Conservation (phyloP, 2,329 filamentous ascomycete genomes). For the Cladosporium sp. region DNA sequence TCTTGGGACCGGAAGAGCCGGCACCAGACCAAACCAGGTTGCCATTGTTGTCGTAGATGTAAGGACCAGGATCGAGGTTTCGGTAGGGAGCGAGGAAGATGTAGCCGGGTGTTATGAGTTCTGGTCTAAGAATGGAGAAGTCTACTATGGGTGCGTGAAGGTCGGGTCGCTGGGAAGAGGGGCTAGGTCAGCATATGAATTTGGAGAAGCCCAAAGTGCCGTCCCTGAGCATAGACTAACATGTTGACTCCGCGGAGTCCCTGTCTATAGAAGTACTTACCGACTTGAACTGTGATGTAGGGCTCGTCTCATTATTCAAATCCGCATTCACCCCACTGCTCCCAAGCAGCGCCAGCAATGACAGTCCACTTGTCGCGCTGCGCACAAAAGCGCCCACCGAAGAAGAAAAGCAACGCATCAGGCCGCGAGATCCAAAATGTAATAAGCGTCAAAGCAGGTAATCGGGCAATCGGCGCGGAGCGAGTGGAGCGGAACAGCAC, state of each 20-base stretch:
- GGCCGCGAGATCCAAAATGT: background rate
- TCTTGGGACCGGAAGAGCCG: slow-evolving; percentile 44
- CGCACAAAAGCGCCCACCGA: background rate
- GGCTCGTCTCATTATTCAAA: slow-evolving; percentile 30
- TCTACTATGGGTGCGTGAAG: slow-evolving; percentile 33
- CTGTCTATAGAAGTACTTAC: slow-evolving; percentile 17
- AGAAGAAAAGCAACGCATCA: slow-evolving; percentile 7
- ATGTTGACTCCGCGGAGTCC: background rate
- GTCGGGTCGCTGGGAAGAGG: slow-evolving; percentile 31
- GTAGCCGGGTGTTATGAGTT: slow-evolving; percentile 40
- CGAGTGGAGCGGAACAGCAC: background rate
- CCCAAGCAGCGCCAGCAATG: slow-evolving; percentile 2
- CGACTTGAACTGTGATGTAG: slow-evolving; percentile 32
- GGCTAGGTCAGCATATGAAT: slow-evolving; percentile 13
- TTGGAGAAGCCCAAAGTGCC: background rate
- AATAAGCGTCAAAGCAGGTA: background rate
- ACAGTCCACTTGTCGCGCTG: slow-evolving; percentile 1
- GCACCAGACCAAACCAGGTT: slow-evolving; percentile 48
- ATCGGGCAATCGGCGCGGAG: background rate
- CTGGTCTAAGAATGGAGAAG: slow-evolving; percentile 28
- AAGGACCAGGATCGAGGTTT: slow-evolving; percentile 42
- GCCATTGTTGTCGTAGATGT: slow-evolving; percentile 48
- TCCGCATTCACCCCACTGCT: slow-evolving; percentile 15
- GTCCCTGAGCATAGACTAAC: too few species aligned
- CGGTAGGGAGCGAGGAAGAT: slow-evolving; percentile 48